These are phyloP conservation scores for Achaetomiella virescens DNA, from an alignment of 495 filamentous ascomycete genomes.

Conservation along the genomic window DNA sequence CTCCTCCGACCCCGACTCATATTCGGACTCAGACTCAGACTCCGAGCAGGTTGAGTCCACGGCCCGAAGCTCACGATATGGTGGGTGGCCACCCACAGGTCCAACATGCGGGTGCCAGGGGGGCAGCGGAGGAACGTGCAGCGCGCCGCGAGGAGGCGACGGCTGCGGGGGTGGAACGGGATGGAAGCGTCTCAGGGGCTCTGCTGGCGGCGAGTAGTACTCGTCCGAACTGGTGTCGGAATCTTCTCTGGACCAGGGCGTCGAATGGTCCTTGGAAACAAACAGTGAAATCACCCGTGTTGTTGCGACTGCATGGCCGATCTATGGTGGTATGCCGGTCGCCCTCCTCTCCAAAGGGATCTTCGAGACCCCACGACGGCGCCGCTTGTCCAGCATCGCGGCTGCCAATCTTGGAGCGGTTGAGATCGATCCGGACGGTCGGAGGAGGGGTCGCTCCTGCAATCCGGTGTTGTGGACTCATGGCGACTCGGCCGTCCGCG, in stretches of 20 bases:
- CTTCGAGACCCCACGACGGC: not conserved
- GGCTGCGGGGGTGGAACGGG: constrained; percentile 4
- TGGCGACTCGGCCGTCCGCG: not conserved
- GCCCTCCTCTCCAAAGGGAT: not conserved
- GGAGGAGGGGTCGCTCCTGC: constrained; percentile 1
- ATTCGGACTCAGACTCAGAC: not conserved
- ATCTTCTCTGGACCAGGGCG: not conserved
- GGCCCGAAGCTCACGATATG: not conserved
- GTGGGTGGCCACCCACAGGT: not conserved
- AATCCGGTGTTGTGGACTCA: not conserved
- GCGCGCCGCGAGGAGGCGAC: not conserved
- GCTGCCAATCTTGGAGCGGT: not conserved
- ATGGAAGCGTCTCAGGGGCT: not conserved
- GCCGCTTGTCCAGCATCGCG: not conserved
- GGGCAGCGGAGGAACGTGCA: not conserved
- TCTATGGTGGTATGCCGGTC: not conserved
- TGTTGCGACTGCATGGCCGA: not conserved
- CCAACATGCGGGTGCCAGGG: not conserved
- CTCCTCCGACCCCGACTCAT: constrained; percentile 7
- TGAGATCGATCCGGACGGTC: not conserved
- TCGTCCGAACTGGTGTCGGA: not conserved
- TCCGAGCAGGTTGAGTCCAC: not conserved
- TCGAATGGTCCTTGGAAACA: not conserved
- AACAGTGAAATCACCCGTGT: not conserved
- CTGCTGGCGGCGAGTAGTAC: not conserved